Evolutionary conservation across 768 basidiomycete genomes (phyloP).

Genomic region (Serendipita vermifera): DNA sequence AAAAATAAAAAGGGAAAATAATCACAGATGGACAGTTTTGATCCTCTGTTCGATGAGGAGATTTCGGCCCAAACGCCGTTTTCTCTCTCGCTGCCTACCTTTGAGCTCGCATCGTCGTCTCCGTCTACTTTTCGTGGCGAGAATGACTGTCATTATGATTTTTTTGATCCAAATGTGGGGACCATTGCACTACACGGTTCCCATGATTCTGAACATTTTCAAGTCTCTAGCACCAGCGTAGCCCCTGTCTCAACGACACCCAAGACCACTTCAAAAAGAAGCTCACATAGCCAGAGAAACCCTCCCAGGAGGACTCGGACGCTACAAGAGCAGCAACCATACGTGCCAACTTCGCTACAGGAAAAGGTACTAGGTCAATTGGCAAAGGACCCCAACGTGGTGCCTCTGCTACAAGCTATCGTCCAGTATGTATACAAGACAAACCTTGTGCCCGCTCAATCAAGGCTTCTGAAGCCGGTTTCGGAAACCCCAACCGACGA

Average conservation of each 20-base stretch:
- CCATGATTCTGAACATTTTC: constrained; percentile 2
- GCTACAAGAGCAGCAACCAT: neutral
- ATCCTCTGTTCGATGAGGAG: constrained; percentile 8
- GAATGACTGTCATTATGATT: neutral
- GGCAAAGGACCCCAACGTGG: neutral
- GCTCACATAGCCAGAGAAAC: neutral
- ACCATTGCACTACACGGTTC: constrained; percentile 13
- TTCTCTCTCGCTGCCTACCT: neutral
- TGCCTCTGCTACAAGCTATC: neutral
- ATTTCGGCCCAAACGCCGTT: neutral
- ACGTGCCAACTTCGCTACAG: neutral
- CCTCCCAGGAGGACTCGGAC: neutral
- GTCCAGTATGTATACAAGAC: neutral
- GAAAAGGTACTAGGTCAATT: neutral
- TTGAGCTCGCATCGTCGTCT: neutral
- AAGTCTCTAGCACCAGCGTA: neutral
- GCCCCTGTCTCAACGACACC: neutral
- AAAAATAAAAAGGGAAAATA: too few relatives aligned
- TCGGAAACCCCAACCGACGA: neutral
- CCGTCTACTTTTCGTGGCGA: neutral
- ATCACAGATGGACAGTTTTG: too few relatives aligned
- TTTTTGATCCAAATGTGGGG: constrained; percentile 14
- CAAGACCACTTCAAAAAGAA: neutral
- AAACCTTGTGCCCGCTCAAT: neutral
- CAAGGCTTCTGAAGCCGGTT: neutral